Conservation (phyloP, 805 yeast genomes). For the Kodamaea kaohsiungensis region DNA sequence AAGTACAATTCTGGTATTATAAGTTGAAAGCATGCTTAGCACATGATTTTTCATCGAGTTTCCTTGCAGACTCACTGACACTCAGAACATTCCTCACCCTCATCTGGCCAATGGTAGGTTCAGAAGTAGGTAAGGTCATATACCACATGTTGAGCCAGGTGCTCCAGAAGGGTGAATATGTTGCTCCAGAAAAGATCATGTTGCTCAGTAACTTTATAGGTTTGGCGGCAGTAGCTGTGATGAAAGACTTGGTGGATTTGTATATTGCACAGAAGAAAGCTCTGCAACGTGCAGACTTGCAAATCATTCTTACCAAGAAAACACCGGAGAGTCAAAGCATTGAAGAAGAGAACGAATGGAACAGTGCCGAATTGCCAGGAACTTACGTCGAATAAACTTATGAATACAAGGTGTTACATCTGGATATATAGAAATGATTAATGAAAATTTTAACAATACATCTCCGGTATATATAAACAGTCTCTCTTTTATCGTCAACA, state of each 20-base stretch:
- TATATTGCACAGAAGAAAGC: constrained; percentile 31
- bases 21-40: constrained; percentile 34
- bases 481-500: too few species aligned
- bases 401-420: background rate
- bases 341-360: background rate
- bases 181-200: constrained; percentile 18
- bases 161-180: constrained; percentile 7
- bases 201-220: constrained; percentile 35
- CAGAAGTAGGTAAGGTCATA: constrained; percentile 32
- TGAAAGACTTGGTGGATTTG: constrained; percentile 34
- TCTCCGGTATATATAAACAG: too few species aligned
- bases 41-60: constrained; percentile 34
- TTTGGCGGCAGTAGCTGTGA: constrained; percentile 32
- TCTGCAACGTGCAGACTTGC: constrained; percentile 28
- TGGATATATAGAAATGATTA: background rate
- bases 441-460: background rate
- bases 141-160: constrained; percentile 12
- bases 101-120: constrained; percentile 41
- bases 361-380: constrained; percentile 2
- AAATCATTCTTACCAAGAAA: constrained; percentile 17
- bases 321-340: background rate
- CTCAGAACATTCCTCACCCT: constrained; percentile 33
- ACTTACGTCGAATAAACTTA: background rate
- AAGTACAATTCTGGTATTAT: constrained; percentile 17
- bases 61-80: constrained; percentile 24